Conservation (phyloP, 2,329 filamentous ascomycete species). For the Fusarium dimerum region DNA sequence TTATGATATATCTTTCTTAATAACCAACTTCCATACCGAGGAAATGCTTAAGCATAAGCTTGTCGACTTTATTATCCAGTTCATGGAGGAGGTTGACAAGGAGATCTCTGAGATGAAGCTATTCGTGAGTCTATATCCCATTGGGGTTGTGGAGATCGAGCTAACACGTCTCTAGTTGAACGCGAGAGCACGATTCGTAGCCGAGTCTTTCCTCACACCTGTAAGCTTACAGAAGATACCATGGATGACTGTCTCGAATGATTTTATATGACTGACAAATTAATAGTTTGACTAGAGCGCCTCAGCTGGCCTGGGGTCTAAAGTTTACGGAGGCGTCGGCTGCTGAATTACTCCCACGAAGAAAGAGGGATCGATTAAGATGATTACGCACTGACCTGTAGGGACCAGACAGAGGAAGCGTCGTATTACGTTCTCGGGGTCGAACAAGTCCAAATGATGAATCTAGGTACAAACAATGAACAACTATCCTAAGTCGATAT, state of each 20-base stretch:
- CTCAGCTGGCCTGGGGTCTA: constrained; percentile 22
- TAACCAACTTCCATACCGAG: constrained; percentile 98
- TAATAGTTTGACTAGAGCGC: constrained; percentile 36
- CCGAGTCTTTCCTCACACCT: constrained; percentile 96
- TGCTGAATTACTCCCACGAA: constrained; percentile 14
- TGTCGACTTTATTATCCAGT: constrained; percentile 98
- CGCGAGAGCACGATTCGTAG: constrained; percentile 93
- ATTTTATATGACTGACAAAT: constrained; percentile 8
- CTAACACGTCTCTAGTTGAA: constrained; percentile 67
- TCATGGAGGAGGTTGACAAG: constrained; percentile 99
- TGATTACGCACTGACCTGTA: constrained; percentile 10
- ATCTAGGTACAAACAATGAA: too few relatives aligned
- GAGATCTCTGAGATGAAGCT: constrained; percentile 99
- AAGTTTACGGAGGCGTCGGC: constrained; percentile 16
- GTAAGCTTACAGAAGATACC: constrained; percentile 47
- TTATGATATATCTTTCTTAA: constrained; percentile 98
- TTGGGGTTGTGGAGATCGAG: not conserved
- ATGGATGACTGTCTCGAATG: not conserved
- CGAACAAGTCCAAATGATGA: too few relatives aligned
- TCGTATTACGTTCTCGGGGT: too few relatives aligned
- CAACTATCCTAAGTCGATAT: too few relatives aligned
- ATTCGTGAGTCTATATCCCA: constrained; percentile 70
- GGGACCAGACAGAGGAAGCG: too few relatives aligned
- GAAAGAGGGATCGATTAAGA: constrained; percentile 11
- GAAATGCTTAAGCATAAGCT: constrained; percentile 99